Conservation (phyloP, 2,329 filamentous ascomycete genomes). For the Neoarthrinium moseri region DNA sequence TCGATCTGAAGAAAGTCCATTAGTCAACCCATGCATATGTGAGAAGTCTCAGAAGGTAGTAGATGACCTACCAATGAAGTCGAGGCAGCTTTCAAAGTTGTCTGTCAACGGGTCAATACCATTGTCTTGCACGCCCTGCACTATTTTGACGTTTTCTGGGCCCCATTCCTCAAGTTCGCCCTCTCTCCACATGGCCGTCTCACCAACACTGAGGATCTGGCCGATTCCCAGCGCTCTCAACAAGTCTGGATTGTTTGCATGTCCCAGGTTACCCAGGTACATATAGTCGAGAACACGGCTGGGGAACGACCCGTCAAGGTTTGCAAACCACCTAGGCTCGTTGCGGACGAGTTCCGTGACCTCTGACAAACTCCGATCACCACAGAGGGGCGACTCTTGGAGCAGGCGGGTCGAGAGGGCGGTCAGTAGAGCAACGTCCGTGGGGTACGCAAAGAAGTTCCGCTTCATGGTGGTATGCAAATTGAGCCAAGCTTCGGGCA, state of each 20-base stretch:
- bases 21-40: too few species aligned
- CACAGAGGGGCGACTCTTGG: constrained; percentile 61
- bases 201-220: constrained; percentile 88
- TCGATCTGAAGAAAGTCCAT: constrained; percentile 55
- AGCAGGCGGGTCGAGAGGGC: constrained; percentile 75
- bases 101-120: constrained; percentile 88
- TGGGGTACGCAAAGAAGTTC: constrained; percentile 95
- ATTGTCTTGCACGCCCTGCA: constrained; percentile 92
- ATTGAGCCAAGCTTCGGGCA: constrained; percentile 83
- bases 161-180: constrained; percentile 73
- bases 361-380: constrained; percentile 49
- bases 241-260: constrained; percentile 91
- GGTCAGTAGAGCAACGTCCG: constrained; percentile 80
- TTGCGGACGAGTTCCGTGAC: constrained; percentile 51
- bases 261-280: constrained; percentile 90
- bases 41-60: neutral
- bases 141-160: constrained; percentile 71
- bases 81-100: constrained; percentile 81
- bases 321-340: constrained; percentile 77
- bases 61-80: constrained; percentile 78
- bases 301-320: constrained; percentile 86
- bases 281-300: constrained; percentile 89
- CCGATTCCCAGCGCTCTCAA: constrained; percentile 77
- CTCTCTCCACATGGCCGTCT: constrained; percentile 78
- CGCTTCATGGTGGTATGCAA: constrained; percentile 78